Base-by-base conservation (phyloP, 805 yeast species). In the Huiozyma sinensis region DNA sequence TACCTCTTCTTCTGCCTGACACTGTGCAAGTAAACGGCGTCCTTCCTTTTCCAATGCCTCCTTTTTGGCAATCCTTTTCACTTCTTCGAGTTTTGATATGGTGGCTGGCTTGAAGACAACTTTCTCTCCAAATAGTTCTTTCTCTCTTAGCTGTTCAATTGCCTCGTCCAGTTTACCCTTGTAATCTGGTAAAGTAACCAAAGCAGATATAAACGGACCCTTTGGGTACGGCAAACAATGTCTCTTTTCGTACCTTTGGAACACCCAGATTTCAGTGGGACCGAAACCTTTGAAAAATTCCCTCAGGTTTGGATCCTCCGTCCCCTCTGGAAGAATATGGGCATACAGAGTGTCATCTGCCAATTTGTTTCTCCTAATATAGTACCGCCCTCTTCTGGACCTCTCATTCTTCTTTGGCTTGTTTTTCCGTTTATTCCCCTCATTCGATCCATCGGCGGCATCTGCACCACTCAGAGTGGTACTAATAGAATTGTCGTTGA, bases 331-430 rank as follows among this genome's bases (percentile, higher is more conserved):
- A 33, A 75, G 56, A 10, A 61, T 63, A 6, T 66, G 63, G 39
- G 76, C 64, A 51, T 67, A 75, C 1, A 77, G 57, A 7, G 78
- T 73, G 45, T 71, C 72, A 2, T 55, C 51, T 0, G 80, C 73
- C 13, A 60, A 43, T 31, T 41, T 34, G 27, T 38, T 29, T 28
- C 28, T 12, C 39, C 34, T 7, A 30, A 33, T 11, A 41, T 28
- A 5, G 11, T 36, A 6, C 39, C 24, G 31, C 38, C 11, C n/a
- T 4, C 33, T 31, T 4, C n/a, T 31, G 24, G 24, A 17, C 24
- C 4, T 17, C 9, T 13, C 33, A 13, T 29, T 37, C 36, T 13
- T 31, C 28, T 29, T 29, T 29, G 24, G 30, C 39, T 17, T 39
- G 32, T 33, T 24, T 32, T 24, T 41, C 32, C 28, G 33, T 36